Base-by-base conservation (phyloP, 305 asterid genomes). In the Fraxinus ornus region DNA sequence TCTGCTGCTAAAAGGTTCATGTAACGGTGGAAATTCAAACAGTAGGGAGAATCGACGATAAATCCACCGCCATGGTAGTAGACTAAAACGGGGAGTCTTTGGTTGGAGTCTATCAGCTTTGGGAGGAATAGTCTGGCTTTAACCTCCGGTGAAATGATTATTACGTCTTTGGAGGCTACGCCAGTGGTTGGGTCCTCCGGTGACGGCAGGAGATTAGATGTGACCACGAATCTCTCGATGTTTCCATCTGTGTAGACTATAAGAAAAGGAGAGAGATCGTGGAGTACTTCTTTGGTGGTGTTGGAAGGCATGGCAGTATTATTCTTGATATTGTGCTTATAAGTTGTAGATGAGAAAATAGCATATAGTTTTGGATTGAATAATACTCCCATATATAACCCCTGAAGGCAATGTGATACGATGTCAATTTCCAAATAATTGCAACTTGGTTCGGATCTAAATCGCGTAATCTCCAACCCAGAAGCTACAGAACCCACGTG, bases 21-120 rank as follows among this genome's bases (percentile, higher is more conserved):
- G 79, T 80, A 88, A 21, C 86, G 88, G 78, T 81, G 85, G 81
- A 80, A 2, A 7, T 80, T 7, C 78, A 22, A 86, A 1, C 86
- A 84, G 84, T 87, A 92, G 60, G 94, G 85, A 35, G 92, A 89
- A 2, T 84, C 91, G 26, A 88, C 1, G 76, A 88, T 84, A 75
- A 92, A 88, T 3, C 84, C 95, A 4, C 92, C 93, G 9, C 89
- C 90, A 39, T 88, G 93, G 86, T 79, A 87, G 79, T 89, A 87
- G 72, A 89, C 66, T 8, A 89, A 66, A 80, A 82, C 79, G 12
- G 92, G 88, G 75, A 88, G 86, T 15, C 68, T 89, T 80, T 89
- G 78, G 2, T 13, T 49, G 60, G 60, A n/a, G 47, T 6, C 0
- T 24, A 81, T 8, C 82, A 75, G 79, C 1, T 86, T 84, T 2